Conservation (phyloP, 495 filamentous ascomycete species). For the Rhypophila decipiens region DNA sequence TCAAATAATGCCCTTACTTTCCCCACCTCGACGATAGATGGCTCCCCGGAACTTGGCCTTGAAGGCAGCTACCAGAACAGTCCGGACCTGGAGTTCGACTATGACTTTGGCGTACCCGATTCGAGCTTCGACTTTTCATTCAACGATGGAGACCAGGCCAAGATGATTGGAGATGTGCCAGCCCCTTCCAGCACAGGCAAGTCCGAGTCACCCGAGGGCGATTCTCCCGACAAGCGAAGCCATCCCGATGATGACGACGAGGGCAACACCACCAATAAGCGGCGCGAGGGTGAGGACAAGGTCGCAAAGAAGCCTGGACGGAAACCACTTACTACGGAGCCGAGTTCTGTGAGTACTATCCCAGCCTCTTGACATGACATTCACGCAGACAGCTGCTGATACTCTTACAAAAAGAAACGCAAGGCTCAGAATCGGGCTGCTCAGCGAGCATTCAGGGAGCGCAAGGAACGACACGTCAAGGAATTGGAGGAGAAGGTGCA, state of each 20-base stretch:
- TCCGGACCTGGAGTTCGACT: conserved; percentile 76
- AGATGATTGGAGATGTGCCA: conserved; percentile 74
- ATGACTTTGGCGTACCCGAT: conserved; percentile 47
- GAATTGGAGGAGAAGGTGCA: conserved; percentile 93
- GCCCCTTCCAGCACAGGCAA: conserved; percentile 40
- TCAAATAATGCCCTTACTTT: conserved; percentile 34
- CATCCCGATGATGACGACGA: conserved; percentile 67
- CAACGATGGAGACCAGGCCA: conserved; percentile 58
- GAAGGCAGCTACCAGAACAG: conserved; percentile 55
- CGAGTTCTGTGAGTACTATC: conserved; percentile 77
- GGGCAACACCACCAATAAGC: conserved; percentile 58
- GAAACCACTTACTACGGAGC: conserved; percentile 92
- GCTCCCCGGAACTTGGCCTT: conserved; percentile 41
- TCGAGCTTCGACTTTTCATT: conserved; percentile 56
- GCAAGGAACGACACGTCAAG: conserved; percentile 95
- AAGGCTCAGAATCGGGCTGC: conserved; percentile 98
- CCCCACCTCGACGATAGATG: conserved; percentile 48
- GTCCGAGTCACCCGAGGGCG: conserved; percentile 54
- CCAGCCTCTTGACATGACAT: too few relatives aligned
- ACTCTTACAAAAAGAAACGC: conserved; percentile 63
- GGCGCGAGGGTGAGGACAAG: conserved; percentile 70
- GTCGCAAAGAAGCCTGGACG: conserved; percentile 89
- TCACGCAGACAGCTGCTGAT: conserved; percentile 35
- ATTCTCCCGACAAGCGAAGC: conserved; percentile 77
- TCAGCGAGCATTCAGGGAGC: conserved; percentile 93